These are phyloP conservation scores for Populus tomentosa DNA, from an alignment of 441 rosid genomes.

Conservation along the genomic window DNA sequence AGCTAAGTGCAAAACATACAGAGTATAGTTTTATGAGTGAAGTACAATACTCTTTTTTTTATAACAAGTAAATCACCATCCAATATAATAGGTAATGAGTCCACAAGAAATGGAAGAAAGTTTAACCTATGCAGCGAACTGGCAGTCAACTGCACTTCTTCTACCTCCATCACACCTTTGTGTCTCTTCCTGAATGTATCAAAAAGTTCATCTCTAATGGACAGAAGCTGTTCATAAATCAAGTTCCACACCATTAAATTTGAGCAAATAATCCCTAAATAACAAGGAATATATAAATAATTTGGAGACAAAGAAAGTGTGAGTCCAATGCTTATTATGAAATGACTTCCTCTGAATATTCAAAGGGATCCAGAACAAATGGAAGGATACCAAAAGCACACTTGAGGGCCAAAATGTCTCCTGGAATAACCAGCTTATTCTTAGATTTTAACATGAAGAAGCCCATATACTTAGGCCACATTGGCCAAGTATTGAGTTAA, in stretches of 20 bases:
- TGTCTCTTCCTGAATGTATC: conserved; percentile 94
- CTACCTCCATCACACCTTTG: conserved; percentile 81
- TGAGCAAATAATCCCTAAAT: neutral
- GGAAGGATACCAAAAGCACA: neutral
- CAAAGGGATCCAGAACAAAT: neutral
- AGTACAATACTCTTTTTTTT: neutral
- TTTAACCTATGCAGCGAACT: conserved; percentile 77
- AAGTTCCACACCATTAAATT: conserved; percentile 19
- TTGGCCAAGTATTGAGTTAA: neutral
- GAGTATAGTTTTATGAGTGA: neutral
- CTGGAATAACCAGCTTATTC: neutral
- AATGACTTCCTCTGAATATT: neutral
- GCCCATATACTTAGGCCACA: neutral
- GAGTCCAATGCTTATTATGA: neutral
- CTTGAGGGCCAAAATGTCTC: neutral
- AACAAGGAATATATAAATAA: neutral
- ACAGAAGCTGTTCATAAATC: conserved; percentile 54
- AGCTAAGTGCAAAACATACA: neutral
- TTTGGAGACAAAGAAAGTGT: neutral
- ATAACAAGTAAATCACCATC: neutral
- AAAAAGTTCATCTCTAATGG: conserved; percentile 92
- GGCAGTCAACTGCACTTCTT: conserved; percentile 85
- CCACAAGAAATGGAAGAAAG: conserved; percentile 8
- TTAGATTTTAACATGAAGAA: neutral
- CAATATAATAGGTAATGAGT: neutral